Conservation (phyloP, 2,329 filamentous ascomycete genomes). For the Ceratocystis papillata region DNA sequence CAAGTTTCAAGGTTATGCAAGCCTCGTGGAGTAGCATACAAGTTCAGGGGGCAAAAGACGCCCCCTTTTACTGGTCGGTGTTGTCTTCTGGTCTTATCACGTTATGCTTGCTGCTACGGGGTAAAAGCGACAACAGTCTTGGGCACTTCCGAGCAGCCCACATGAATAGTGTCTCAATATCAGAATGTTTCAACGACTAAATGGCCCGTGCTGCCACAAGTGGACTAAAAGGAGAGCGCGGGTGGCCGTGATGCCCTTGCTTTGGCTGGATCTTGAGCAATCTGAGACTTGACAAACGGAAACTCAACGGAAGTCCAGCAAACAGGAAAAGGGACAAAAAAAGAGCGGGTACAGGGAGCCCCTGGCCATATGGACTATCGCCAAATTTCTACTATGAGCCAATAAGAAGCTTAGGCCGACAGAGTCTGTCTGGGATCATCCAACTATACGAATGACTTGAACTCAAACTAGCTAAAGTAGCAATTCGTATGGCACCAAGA, state of each 20-base stretch:
- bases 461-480: background rate
- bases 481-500: background rate
- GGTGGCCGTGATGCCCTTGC: background rate
- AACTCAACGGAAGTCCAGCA: background rate
- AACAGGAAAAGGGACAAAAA: background rate
- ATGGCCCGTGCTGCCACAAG: background rate
- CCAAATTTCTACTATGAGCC: background rate
- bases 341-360: background rate
- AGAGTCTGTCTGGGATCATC: background rate
- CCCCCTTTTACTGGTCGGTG: background rate
- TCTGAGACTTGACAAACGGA: conserved; percentile 4
- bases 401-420: background rate
- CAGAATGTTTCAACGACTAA: background rate
- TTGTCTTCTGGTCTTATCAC: background rate
- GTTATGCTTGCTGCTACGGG: background rate
- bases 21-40: background rate
- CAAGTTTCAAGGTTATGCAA: background rate
- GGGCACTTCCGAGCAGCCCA: background rate
- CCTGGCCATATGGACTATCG: background rate
- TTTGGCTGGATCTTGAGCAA: conserved; percentile 3
- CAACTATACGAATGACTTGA: background rate
- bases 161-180: background rate
- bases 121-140: background rate
- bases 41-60: background rate
- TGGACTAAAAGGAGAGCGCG: background rate